Evolutionary conservation across 768 basidiomycete species (phyloP).

Genomic region (Amanita subjunquillea): DNA sequence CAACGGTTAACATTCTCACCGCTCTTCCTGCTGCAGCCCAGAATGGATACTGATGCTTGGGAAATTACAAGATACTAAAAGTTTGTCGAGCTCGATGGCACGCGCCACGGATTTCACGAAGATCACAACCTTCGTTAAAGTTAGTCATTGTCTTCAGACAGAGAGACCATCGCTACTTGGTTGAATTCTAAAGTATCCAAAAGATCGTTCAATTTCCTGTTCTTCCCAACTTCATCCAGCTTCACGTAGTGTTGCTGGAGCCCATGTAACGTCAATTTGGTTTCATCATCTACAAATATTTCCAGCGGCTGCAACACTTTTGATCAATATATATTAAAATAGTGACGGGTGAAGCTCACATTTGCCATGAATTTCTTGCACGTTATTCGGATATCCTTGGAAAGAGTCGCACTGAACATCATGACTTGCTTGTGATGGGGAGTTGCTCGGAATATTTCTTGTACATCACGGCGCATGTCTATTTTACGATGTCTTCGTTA

Average conservation of each 20-base stretch:
- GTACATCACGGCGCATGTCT: slow-evolving; percentile 99
- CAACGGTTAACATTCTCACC: slow-evolving; percentile 41
- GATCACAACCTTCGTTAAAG: slow-evolving; percentile 80
- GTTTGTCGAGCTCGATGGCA: slow-evolving; percentile 92
- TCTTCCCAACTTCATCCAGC: slow-evolving; percentile 90
- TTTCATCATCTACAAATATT: slow-evolving; percentile 99
- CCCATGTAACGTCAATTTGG: slow-evolving; percentile 95
- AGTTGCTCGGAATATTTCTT: slow-evolving; percentile 98
- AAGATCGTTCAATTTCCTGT: slow-evolving; percentile 93
- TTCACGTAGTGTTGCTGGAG: slow-evolving; percentile 98
- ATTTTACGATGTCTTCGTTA: slow-evolving; percentile 62
- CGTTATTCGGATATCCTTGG: slow-evolving; percentile 93
- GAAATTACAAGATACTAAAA: slow-evolving; percentile 96
- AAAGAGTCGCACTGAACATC: slow-evolving; percentile 99
- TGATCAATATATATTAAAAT: background rate
- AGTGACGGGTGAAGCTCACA: slow-evolving; percentile 39
- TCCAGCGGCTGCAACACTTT: slow-evolving; percentile 70
- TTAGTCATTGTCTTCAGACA: background rate
- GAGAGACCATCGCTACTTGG: slow-evolving; percentile 44
- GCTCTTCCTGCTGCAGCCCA: slow-evolving; percentile 88
- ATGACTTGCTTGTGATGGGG: slow-evolving; percentile 99
- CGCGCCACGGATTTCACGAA: slow-evolving; percentile 98
- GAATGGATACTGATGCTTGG: slow-evolving; percentile 98
- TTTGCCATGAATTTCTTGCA: slow-evolving; percentile 99
- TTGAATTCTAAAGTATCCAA: slow-evolving; percentile 97